A percentile compares a stretch with the other conserved stretches of the same genome.
These are phyloP conservation scores for Aspergillus sergii DNA, from an alignment of 2,329 filamentous ascomycete genomes.

Conservation along the genomic window DNA sequence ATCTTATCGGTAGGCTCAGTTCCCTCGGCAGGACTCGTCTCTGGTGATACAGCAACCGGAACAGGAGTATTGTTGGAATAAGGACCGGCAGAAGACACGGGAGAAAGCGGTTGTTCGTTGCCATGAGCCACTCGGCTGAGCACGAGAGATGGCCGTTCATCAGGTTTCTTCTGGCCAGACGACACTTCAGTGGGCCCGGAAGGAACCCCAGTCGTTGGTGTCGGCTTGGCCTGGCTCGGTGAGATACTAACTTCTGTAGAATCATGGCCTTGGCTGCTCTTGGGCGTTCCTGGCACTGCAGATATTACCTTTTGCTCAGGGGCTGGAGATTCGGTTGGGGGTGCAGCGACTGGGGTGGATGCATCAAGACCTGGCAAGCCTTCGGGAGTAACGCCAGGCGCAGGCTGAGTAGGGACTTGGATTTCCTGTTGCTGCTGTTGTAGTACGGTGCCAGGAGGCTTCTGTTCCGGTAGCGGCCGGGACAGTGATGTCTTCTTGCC, in stretches of 20 bases:
- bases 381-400: slow-evolving; percentile 14
- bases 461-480: slow-evolving; percentile 13
- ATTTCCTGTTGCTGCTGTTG: slow-evolving; percentile 13
- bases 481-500: slow-evolving; percentile 6
- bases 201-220: slow-evolving; percentile 16
- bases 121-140: slow-evolving; percentile 26
- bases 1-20: slow-evolving; percentile 48
- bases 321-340: slow-evolving; percentile 57
- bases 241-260: slow-evolving; percentile 23
- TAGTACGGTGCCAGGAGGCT: slow-evolving; percentile 11
- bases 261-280: slow-evolving; percentile 27
- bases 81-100: slow-evolving; percentile 67
- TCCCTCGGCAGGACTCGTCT: slow-evolving; percentile 70
- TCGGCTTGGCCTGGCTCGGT: slow-evolving; percentile 22
- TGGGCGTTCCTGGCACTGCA: slow-evolving; percentile 25
- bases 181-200: slow-evolving; percentile 21
- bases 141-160: slow-evolving; percentile 31
- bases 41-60: slow-evolving; percentile 68
- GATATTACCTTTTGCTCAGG: slow-evolving; percentile 19
- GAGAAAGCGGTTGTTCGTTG: slow-evolving; percentile 47
- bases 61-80: slow-evolving; percentile 74
- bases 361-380: slow-evolving; percentile 15
- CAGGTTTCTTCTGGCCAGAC: slow-evolving; percentile 29
- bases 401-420: slow-evolving; percentile 11
- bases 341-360: slow-evolving; percentile 32